These are phyloP conservation scores for Pelargonium australe DNA, from an alignment of 441 rosid species.

Conservation along the genomic window DNA sequence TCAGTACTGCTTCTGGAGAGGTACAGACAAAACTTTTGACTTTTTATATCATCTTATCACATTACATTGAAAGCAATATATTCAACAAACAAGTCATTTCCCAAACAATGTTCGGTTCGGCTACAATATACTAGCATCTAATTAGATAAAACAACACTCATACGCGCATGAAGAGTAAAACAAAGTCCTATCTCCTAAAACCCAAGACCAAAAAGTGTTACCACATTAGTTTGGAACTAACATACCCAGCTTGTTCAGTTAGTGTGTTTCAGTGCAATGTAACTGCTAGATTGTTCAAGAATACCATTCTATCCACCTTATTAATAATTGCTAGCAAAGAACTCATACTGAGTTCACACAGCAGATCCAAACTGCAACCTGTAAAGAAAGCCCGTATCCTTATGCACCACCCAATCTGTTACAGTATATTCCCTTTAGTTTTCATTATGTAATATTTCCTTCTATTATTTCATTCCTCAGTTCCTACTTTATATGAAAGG, in stretches of 20 bases:
- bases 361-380: not conserved
- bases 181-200: not conserved
- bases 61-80: not conserved
- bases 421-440: not conserved
- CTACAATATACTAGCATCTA: constrained; percentile 2
- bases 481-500: not conserved
- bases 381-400: not conserved
- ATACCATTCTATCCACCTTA: not conserved
- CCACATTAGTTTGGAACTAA: not conserved
- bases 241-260: not conserved
- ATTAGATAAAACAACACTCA: not conserved
- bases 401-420: not conserved
- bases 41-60: constrained; percentile 11
- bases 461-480: not conserved
- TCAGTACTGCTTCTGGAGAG: constrained; percentile 90
- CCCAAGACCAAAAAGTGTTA: not conserved
- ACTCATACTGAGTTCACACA: not conserved
- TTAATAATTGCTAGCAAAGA: not conserved
- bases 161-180: not conserved
- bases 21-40: constrained; percentile 34
- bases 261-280: not conserved
- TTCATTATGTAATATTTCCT: not conserved
- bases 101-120: no score
- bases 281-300: not conserved
- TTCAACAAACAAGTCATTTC: not conserved